Percentiles rank a stretch among this genome's conserved stretches.
Conservation (phyloP, 139 green algal genomes). For the Auxenochlorella pyrenoidosa region DNA sequence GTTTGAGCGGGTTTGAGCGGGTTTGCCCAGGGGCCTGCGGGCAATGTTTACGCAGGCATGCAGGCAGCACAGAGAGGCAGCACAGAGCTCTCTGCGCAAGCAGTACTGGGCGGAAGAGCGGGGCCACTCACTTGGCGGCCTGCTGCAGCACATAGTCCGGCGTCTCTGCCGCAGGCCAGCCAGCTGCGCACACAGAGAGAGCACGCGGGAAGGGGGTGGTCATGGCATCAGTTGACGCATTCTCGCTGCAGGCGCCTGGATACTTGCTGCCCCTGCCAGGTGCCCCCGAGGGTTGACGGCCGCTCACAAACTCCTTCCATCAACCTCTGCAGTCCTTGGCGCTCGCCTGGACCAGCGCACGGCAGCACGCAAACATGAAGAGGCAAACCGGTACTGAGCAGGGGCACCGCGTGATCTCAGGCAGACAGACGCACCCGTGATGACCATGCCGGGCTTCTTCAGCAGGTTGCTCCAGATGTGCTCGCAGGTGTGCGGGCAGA, state of each 20-base stretch:
- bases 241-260: no score
- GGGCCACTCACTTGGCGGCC: conserved; percentile 51
- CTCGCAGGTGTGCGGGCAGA: conserved; percentile 94
- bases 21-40: no score
- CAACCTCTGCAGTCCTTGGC: no score
- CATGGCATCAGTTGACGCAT: background rate
- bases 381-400: background rate
- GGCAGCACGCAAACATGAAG: background rate
- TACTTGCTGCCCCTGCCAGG: no score
- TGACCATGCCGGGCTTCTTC: conserved; percentile 56
- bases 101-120: no score
- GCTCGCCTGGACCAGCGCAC: no score
- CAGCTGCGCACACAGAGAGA: conserved; percentile 45
- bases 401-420: no score
- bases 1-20: no score
- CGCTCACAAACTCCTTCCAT: no score
- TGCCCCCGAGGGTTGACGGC: no score
- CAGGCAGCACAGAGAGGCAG: background rate
- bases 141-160: conserved; percentile 83
- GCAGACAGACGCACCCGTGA: conserved; percentile 52
- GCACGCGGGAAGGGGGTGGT: background rate
- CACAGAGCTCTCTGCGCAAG: background rate
- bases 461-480: conserved; percentile 92
- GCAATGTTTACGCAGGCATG: background rate
- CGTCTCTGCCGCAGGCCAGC: conserved; percentile 74